phyloP scores from a whole-genome alignment of 371 early-diverging fungal species.

The Mortierella sp. region DNA sequence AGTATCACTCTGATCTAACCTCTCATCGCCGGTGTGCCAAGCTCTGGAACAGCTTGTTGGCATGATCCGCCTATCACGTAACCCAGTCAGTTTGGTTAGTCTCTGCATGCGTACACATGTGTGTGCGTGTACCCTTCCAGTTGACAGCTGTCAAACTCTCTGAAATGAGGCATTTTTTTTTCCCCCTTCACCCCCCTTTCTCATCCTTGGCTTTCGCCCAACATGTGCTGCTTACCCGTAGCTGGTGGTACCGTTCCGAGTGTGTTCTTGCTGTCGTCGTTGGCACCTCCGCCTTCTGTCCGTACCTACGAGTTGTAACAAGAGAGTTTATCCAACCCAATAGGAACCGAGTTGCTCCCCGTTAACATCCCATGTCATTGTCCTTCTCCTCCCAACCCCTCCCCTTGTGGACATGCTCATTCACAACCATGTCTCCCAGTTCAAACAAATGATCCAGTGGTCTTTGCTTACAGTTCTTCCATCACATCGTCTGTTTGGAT shows the following conservation, averaged over 20 bases:
- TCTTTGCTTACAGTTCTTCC: conserved; percentile 43
- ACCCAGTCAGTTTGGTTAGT: no score
- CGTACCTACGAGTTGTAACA: conserved; percentile 15
- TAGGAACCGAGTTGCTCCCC: neutral
- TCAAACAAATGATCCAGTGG: no score
- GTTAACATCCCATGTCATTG: neutral
- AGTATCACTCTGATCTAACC: no score
- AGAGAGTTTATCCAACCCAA: conserved; percentile 3
- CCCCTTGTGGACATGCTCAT: no score
- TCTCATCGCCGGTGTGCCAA: conserved; percentile 50
- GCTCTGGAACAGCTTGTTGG: conserved; percentile 45
- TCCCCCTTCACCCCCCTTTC: neutral
- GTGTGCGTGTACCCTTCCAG: conserved; percentile 18
- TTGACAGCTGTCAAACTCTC: conserved; percentile 17
- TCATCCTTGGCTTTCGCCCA: neutral
- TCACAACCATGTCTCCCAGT: no score
- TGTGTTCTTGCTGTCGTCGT: conserved; percentile 21
- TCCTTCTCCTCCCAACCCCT: neutral
- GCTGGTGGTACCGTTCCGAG: conserved; percentile 46
- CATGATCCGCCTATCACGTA: conserved; percentile 37
- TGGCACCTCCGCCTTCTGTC: conserved; percentile 22
- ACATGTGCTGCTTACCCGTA: conserved; percentile 35
- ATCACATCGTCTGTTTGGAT: conserved; percentile 44
- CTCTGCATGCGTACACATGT: no score
- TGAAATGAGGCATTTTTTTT: conserved; percentile 28